A percentile compares a stretch with the other conserved stretches of the same genome.
These are phyloP conservation scores for Fraxinus anomala DNA, from an alignment of 257 asterid genomes.

Conservation along the genomic window DNA sequence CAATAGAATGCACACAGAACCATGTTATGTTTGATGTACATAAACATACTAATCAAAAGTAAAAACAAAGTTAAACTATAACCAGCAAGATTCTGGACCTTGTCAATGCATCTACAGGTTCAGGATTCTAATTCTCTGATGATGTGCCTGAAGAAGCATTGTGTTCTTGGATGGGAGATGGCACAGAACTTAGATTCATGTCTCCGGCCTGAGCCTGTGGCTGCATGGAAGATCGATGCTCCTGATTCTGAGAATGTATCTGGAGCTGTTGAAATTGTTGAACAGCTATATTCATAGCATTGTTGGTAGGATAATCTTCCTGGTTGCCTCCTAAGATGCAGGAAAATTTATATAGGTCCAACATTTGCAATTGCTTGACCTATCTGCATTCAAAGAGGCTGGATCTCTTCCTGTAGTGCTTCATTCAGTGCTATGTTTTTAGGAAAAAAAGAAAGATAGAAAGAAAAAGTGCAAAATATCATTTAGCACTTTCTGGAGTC, in stretches of 20 bases:
- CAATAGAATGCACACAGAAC: too few species aligned
- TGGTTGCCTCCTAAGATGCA: constrained; percentile 39
- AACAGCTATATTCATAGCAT: constrained; percentile 29
- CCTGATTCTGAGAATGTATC: neutral
- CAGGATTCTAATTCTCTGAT: constrained; percentile 37
- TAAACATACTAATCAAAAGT: constrained; percentile 19
- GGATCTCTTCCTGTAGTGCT: constrained; percentile 79
- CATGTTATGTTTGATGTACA: too few species aligned
- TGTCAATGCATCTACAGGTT: constrained; percentile 12
- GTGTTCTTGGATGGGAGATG: constrained; percentile 45
- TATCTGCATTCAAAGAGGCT: constrained; percentile 69
- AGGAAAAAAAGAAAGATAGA: too few species aligned
- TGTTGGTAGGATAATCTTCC: constrained; percentile 38
- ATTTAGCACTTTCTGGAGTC: neutral
- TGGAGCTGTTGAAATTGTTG: constrained; percentile 43
- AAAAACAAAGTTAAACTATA: constrained; percentile 22
- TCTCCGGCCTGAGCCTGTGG: constrained; percentile 43
- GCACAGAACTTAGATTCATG: constrained; percentile 43
- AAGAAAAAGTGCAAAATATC: constrained; percentile 1
- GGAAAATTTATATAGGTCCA: constrained; percentile 48
- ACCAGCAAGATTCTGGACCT: constrained; percentile 15
- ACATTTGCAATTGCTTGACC: constrained; percentile 69
- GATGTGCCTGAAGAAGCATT: constrained; percentile 38
- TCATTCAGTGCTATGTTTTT: constrained; percentile 68
- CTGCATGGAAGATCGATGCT: constrained; percentile 29